phyloP scores from a whole-genome alignment of 1,139 yeast genomes.

The Blastobotrys capitulatus region DNA sequence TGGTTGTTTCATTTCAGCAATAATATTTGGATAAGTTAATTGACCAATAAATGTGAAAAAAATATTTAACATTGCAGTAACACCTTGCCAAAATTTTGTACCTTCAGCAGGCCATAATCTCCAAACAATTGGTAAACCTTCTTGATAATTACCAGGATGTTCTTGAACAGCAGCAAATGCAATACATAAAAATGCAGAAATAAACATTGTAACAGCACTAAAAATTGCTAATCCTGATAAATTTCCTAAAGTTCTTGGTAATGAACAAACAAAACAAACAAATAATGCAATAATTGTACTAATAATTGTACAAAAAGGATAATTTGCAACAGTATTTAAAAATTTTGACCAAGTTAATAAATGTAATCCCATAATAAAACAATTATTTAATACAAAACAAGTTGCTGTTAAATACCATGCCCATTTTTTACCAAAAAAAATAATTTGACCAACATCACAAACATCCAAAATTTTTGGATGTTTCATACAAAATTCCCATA shows the following conservation, averaged over 20 bases:
- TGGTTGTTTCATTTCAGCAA: slow-evolving; percentile 55
- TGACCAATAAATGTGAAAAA: slow-evolving; percentile 62
- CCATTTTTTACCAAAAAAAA: slow-evolving; percentile 47
- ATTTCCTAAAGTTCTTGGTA: slow-evolving; percentile 52
- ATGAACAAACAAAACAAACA: slow-evolving; percentile 45
- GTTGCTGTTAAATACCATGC: slow-evolving; percentile 56
- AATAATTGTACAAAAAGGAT: slow-evolving; percentile 48
- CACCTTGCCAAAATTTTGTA: slow-evolving; percentile 48
- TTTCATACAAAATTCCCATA: slow-evolving; percentile 50
- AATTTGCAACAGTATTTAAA: slow-evolving; percentile 49
- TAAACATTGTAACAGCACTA: slow-evolving; percentile 52
- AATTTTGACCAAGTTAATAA: slow-evolving; percentile 57
- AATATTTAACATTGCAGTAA: slow-evolving; percentile 54
- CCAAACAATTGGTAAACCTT: slow-evolving; percentile 41
- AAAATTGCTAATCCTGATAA: slow-evolving; percentile 48
- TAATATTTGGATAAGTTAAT: slow-evolving; percentile 56
- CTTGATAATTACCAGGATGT: slow-evolving; percentile 42
- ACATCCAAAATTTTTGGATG: slow-evolving; percentile 49
- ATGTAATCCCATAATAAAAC: slow-evolving; percentile 54
- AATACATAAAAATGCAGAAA: slow-evolving; percentile 50
- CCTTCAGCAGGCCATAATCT: slow-evolving; percentile 46
- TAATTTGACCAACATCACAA: slow-evolving; percentile 55
- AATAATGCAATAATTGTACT: slow-evolving; percentile 45
- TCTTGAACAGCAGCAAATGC: slow-evolving; percentile 49
- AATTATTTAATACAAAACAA: slow-evolving; percentile 50